Percentiles rank a stretch among this genome's conserved stretches.
phyloP scores from a whole-genome alignment of 75 land plant species.

The Adiantum capillusveneris region DNA sequence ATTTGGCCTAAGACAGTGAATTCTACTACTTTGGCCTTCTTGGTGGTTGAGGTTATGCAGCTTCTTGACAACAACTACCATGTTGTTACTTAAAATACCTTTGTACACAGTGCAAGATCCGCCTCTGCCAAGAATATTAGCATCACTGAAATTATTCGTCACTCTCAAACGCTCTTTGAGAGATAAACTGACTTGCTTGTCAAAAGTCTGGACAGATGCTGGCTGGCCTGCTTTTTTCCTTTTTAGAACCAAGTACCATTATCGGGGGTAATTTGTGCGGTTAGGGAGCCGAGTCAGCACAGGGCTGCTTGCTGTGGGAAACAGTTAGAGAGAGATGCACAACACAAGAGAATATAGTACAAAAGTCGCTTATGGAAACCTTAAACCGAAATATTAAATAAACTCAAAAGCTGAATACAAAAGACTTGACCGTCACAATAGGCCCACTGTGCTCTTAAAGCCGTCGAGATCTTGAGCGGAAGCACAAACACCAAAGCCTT shows the following conservation, averaged over 20 bases:
- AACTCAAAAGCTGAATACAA: no score
- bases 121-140: neutral
- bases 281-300: no score
- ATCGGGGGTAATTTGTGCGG: no score
- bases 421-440: no score
- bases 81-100: neutral
- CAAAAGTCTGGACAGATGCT: neutral
- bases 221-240: neutral
- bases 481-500: no score
- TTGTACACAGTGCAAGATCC: neutral
- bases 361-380: no score
- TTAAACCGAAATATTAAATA: no score
- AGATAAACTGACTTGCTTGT: neutral
- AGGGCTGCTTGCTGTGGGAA: no score
- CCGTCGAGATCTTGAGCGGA: no score
- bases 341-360: no score
- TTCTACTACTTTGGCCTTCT: slow-evolving; percentile 20
- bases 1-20: slow-evolving; percentile 37
- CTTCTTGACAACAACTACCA: slow-evolving; percentile 12
- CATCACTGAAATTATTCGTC: neutral
- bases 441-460: no score
- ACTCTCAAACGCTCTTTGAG: neutral
- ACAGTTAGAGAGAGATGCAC: no score
- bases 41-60: slow-evolving; percentile 5
- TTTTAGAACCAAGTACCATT: neutral